Evolutionary conservation across 208 protist genomes (phyloP).

Genomic region (Strigomonas culicis): DNA sequence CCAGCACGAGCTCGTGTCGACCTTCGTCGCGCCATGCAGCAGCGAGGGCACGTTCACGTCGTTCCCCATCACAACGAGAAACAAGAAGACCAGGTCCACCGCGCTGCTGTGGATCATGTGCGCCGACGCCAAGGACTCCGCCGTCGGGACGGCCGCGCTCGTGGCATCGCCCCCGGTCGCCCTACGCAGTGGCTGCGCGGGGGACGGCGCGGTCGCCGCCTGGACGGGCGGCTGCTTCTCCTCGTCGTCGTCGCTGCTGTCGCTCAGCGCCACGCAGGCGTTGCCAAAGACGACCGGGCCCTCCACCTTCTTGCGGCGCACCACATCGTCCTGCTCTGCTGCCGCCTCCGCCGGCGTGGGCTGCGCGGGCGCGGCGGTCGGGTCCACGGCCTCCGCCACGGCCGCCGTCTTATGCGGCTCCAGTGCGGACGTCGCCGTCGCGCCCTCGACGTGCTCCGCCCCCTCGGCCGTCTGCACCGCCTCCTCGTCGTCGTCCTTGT

Average conservation of each 20-base stretch:
- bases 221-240: neutral
- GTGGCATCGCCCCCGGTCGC: neutral
- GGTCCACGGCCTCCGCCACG: neutral
- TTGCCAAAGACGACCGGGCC: slow-evolving; percentile 75
- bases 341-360: neutral
- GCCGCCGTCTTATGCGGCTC: neutral
- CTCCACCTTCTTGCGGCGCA: slow-evolving; percentile 67
- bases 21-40: slow-evolving; percentile 73
- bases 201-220: neutral
- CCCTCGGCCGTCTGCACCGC: too few relatives aligned
- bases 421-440: slow-evolving; percentile 6
- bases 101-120: slow-evolving; percentile 56
- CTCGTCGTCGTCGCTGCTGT: slow-evolving; percentile 63
- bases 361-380: neutral
- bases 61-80: slow-evolving; percentile 86
- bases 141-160: neutral
- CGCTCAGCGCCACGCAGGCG: slow-evolving; percentile 41
- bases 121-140: slow-evolving; percentile 22
- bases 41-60: slow-evolving; percentile 70
- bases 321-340: slow-evolving; percentile 26
- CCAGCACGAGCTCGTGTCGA: slow-evolving; percentile 85
- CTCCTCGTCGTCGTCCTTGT: slow-evolving; percentile 16
- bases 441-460: slow-evolving; percentile 1
- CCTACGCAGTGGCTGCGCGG: neutral
- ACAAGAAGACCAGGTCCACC: slow-evolving; percentile 86